Conservation (phyloP, 306 rosid species). For the Chamaecrista fasciculata region DNA sequence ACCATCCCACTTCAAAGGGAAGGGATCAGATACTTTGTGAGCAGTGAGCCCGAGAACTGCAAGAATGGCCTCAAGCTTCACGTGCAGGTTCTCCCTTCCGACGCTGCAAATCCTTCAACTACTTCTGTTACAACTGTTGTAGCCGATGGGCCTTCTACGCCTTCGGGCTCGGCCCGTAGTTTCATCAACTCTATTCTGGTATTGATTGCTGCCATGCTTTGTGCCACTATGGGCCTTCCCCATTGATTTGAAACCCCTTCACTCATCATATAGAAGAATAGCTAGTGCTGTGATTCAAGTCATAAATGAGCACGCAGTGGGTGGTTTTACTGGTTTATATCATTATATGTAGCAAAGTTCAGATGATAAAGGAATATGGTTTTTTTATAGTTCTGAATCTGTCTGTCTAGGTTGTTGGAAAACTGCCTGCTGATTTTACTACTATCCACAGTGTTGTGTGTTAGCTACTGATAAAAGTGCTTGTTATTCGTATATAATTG, state of each 20-base stretch:
- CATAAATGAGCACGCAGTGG: no score
- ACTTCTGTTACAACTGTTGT: not conserved
- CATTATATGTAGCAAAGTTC: not conserved
- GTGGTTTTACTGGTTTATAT: no score
- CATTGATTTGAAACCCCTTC: not conserved
- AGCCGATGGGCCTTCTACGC: conserved; percentile 57
- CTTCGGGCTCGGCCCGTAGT: conserved; percentile 45
- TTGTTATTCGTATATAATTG: not conserved
- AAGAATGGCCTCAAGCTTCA: conserved; percentile 65
- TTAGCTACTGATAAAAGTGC: not conserved
- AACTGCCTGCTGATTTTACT: not conserved
- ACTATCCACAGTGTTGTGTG: not conserved
- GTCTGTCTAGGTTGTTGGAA: not conserved
- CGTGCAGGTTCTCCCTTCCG: conserved; percentile 48
- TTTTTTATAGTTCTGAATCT: not conserved
- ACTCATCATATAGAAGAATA: not conserved
- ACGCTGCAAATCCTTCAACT: not conserved
- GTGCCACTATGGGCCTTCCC: not conserved
- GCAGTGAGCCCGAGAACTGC: conserved; percentile 54
- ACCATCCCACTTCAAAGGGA: conserved; percentile 51
- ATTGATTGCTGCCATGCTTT: not conserved
- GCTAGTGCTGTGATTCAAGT: not conserved
- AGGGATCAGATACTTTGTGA: conserved; percentile 71
- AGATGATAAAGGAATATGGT: not conserved
- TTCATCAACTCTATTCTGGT: conserved; percentile 12